Evolutionary conservation across 257 asterid genomes (phyloP), one percentile per base, ranked within the genome.

Genomic region (Orobanche coerulescens): DNA sequence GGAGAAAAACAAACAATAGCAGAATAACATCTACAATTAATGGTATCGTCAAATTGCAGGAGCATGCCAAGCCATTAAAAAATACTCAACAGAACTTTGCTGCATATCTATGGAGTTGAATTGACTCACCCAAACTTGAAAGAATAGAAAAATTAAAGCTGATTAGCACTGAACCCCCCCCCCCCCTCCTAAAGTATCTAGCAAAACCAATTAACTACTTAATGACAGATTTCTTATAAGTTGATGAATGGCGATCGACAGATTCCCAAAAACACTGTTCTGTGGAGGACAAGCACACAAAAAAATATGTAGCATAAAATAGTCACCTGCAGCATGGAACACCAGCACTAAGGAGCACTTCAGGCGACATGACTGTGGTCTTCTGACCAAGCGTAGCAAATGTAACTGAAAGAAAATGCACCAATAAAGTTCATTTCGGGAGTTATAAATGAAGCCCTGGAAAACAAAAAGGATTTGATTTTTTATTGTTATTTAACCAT

Each of bases 291-390:
- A 67, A 74, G 62, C 40, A 42, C 64, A 55, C 61, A 58, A 31
- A 65, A 42, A 50, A 65, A 53, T 68, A 46, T 46, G 64, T 15
- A 62, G 25, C 59, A 58, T 44, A 66, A 65, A 64, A 66, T 64
- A 66, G 65, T 78, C 77, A 93, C 99, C 99, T 89, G 99, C 99
- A 93, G 87, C 99, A 93, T 42, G 99, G 99, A 68, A 93, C 89
- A 64, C 99, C 97, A 34, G 95, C 92, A 81, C 67, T 76, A 71
- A 83, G 79, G 64, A 93, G 96, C 66, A 93, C 97, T 85, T 93
- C 97, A 1, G 99, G 99, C 47, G 99, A 84, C 96, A 93, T 93
- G 67, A 93, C 97, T 13, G 99, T 93, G 26, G 94, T 89, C 88
- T 93, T 93, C 90, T 93, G 94, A 62, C 97, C 97, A 44, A 93